Evolutionary conservation across 257 asterid species (phyloP).

Genomic region (Primulina eburnea): DNA sequence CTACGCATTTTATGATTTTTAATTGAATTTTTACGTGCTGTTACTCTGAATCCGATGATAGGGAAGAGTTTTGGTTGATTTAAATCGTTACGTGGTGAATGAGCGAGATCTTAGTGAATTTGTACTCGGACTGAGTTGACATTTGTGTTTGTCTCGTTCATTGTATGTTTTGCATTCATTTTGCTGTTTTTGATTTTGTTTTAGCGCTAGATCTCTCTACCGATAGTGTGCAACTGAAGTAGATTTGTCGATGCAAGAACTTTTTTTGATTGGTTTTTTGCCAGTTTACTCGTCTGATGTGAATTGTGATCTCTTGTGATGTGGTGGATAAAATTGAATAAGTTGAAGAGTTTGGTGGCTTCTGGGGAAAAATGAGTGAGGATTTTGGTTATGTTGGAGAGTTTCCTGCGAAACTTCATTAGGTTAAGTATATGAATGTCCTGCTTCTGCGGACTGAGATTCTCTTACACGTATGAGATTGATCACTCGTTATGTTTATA

Average conservation of each 20-base stretch:
- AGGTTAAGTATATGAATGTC: background rate
- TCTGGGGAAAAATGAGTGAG: constrained; percentile 17
- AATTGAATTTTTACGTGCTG: background rate
- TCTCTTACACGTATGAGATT: constrained; percentile 16
- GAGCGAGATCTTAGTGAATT: constrained; percentile 29
- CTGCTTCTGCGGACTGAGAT: background rate
- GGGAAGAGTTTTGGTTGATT: constrained; percentile 19
- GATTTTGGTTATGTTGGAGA: constrained; percentile 18
- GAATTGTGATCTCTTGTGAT: too few species aligned
- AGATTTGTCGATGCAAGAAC: background rate
- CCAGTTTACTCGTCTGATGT: background rate
- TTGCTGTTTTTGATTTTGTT: background rate
- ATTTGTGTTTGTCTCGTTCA: background rate
- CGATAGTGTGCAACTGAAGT: background rate
- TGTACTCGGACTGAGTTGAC: background rate
- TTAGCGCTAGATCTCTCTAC: constrained; percentile 20
- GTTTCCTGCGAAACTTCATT: background rate
- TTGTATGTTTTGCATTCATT: background rate
- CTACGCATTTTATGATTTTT: constrained; percentile 6
- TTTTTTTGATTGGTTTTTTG: background rate
- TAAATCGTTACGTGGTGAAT: constrained; percentile 24
- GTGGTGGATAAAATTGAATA: background rate
- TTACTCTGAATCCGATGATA: constrained; percentile 24
- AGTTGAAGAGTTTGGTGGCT: constrained; percentile 5
- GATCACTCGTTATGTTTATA: background rate